Evolutionary conservation across 164 flowering plant genomes (phyloP), one percentile per base, ranked within the genome.

Genomic region (Stephania yunnanensis): DNA sequence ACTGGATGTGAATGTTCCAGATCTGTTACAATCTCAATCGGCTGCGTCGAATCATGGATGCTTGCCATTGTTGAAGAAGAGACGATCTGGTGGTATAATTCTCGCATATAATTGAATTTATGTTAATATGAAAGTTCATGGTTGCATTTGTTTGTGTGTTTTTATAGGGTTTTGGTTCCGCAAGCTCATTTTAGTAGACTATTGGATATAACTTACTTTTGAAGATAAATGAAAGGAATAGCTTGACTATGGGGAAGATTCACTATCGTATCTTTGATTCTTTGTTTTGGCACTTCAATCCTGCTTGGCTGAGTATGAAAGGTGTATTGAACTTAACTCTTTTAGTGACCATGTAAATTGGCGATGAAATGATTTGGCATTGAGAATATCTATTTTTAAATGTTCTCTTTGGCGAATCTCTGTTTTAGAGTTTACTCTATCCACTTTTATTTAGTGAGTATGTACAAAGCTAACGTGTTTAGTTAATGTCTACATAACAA

Each of bases 21-120:
- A 87, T 73, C 72, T 73, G 76, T 81, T 77, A 75, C 85, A 79
- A 22, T 72, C 86, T 68, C 88, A 73, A n/a, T 71, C 85, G 48
- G 52, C 71, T 76, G 76, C 89, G 22, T 80, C 97, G 70, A 81
- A 64, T 75, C 87, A 85, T 85, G 97, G 94, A 20, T 89, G 89
- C 80, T 78, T 90, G 5, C 83, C 95, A 71, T 80, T 87, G 46
- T 77, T 89, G 80, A 94, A 90, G 86, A 90, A 85, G 79, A 88
- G 78, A 80, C 89, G 82, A 1, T 72, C 87, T 80, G 87, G 88
- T 71, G 96, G 99, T 95, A 89, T 36, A 72, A 66, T 15, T 58
- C 69, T 75, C 53, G n/a, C 20, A 53, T 7, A 12, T 48, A 17
- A 46, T 36, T 36, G 25, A 46, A 45, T 6, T 15, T 10, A 22